These are phyloP conservation scores for Fusarium nodosum DNA, from an alignment of 2,329 filamentous ascomycete genomes.

Conservation along the genomic window DNA sequence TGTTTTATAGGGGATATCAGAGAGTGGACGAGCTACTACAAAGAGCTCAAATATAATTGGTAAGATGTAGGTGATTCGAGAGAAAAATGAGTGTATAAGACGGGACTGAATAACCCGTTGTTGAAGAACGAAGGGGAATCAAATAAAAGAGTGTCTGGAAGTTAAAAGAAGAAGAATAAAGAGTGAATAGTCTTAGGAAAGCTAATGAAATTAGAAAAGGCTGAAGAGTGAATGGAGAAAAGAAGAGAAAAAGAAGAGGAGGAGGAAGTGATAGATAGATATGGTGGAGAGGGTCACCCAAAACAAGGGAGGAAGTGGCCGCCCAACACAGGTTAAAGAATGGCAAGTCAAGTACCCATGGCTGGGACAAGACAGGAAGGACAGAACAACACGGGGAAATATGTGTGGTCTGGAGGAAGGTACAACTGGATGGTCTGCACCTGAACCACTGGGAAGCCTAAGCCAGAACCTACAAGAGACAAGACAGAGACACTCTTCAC, in stretches of 20 bases:
- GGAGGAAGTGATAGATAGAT: slow-evolving; percentile 9
- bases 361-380: neutral
- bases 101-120: slow-evolving; percentile 22
- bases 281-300: neutral
- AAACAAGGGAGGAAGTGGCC: slow-evolving; percentile 10
- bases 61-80: slow-evolving; percentile 21
- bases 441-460: neutral
- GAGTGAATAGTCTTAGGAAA: slow-evolving; percentile 32
- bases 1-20: slow-evolving; percentile 2
- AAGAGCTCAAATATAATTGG: slow-evolving; percentile 27
- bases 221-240: slow-evolving; percentile 24
- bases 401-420: slow-evolving; percentile 12
- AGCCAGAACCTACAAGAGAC: slow-evolving; percentile 5
- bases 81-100: slow-evolving; percentile 22
- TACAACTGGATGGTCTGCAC: neutral
- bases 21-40: slow-evolving; percentile 32
- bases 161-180: slow-evolving; percentile 24
- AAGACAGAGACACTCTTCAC: slow-evolving; percentile 21
- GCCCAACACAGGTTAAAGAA: slow-evolving; percentile 3
- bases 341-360: neutral
- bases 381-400: slow-evolving; percentile 14
- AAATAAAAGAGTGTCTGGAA: slow-evolving; percentile 36
- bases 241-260: neutral
- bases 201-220: slow-evolving; percentile 11
- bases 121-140: slow-evolving; percentile 31